A percentile compares a stretch with the other conserved stretches of the same genome.
phyloP scores from a whole-genome alignment of 2,329 filamentous ascomycete species.

The Trichoderma atroviride region DNA sequence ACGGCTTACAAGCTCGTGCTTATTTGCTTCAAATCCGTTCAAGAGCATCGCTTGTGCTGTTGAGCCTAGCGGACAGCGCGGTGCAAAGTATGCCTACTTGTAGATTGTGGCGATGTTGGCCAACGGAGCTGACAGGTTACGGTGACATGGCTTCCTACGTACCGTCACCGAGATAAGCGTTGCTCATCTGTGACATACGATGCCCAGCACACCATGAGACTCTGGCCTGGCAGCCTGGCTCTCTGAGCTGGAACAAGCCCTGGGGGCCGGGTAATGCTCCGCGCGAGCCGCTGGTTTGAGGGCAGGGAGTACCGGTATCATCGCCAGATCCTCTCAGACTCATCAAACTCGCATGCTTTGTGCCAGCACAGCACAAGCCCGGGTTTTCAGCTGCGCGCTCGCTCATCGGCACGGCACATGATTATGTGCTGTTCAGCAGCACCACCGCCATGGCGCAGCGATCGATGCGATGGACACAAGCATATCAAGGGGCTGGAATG shows the following conservation, averaged over 20 bases:
- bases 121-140: background rate
- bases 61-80: background rate
- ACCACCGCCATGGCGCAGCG: constrained; percentile 10
- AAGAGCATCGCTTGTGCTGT: background rate
- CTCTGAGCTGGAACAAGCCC: background rate
- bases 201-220: background rate
- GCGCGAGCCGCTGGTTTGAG: constrained; percentile 10
- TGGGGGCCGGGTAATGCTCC: background rate
- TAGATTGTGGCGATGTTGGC: constrained; percentile 1
- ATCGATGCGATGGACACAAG: constrained; percentile 2
- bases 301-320: background rate
- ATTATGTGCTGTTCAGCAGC: constrained; percentile 3
- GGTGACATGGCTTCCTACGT: background rate
- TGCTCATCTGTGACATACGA: constrained; percentile 14
- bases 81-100: background rate
- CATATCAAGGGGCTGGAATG: constrained; percentile 19
- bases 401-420: constrained; percentile 11
- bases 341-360: background rate
- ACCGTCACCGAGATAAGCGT: constrained; percentile 8
- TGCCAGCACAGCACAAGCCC: background rate
- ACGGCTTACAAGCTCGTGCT: background rate
- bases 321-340: constrained; percentile 13
- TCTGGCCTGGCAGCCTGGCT: background rate
- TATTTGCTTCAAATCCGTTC: background rate
- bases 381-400: background rate